Percentiles rank a stretch among this genome's conserved stretches.
phyloP scores from a whole-genome alignment of 768 basidiomycete species.

The Tricholoma saponaceum region DNA sequence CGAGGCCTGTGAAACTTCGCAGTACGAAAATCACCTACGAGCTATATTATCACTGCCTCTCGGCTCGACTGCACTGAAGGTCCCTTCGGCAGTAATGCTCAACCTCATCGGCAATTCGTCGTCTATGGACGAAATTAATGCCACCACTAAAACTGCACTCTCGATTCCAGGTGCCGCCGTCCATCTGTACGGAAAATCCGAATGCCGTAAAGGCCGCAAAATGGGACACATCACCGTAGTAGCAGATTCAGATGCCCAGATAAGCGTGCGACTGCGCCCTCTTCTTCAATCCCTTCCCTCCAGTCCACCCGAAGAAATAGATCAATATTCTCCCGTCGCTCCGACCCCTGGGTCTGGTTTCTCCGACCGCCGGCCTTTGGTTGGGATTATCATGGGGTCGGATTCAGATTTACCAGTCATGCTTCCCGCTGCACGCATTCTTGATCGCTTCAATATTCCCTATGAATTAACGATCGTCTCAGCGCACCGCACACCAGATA shows the following conservation, averaged over 20 bases:
- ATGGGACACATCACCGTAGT: slow-evolving; percentile 97
- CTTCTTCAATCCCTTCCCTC: slow-evolving; percentile 66
- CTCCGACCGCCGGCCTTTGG: slow-evolving; percentile 69
- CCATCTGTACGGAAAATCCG: slow-evolving; percentile 94
- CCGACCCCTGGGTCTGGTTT: slow-evolving; percentile 43
- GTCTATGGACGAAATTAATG: slow-evolving; percentile 54
- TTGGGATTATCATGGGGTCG: slow-evolving; percentile 97
- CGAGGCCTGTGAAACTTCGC: slow-evolving; percentile 94
- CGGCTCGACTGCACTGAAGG: slow-evolving; percentile 83
- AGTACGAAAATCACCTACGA: slow-evolving; percentile 96
- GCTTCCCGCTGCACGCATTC: slow-evolving; percentile 81
- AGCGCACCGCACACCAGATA: slow-evolving; percentile 90
- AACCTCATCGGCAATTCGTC: slow-evolving; percentile 88
- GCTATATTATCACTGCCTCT: slow-evolving; percentile 89
- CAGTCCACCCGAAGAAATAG: slow-evolving; percentile 42
- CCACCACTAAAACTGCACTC: slow-evolving; percentile 57
- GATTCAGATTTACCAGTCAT: slow-evolving; percentile 97
- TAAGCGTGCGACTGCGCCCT: slow-evolving; percentile 63
- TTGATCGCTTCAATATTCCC: slow-evolving; percentile 78
- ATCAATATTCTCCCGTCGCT: slow-evolving; percentile 46
- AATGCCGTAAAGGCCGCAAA: slow-evolving; percentile 86
- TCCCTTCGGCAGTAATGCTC: slow-evolving; percentile 87
- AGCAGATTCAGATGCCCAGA: slow-evolving; percentile 73
- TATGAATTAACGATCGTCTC: slow-evolving; percentile 96
- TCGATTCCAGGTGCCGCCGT: slow-evolving; percentile 69